These are phyloP conservation scores for Fusarium dlaminii DNA, from an alignment of 2,329 filamentous ascomycete genomes.

Conservation along the genomic window DNA sequence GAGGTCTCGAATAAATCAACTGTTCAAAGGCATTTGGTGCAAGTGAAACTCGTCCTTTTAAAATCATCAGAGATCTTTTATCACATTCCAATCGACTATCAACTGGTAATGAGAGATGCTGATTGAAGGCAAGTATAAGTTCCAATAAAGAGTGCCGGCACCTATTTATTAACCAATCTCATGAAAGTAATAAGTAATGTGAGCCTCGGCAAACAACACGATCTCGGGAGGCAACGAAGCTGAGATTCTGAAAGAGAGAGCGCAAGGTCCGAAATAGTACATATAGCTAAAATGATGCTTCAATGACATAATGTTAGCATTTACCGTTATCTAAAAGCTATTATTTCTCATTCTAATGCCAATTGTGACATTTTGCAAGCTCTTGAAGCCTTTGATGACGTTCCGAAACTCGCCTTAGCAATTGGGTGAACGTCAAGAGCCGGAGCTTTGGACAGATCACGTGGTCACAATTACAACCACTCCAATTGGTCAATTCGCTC, in stretches of 20 bases:
- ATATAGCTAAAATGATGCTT: neutral
- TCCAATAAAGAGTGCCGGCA: neutral
- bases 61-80: neutral
- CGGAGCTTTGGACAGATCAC: constrained; percentile 43
- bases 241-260: neutral
- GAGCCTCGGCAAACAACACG: neutral
- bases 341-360: rapidly evolving
- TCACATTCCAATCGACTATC: neutral
- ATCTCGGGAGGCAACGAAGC: neutral
- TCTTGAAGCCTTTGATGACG: constrained; percentile 20
- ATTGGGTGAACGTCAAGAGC: constrained; percentile 22
- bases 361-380: neutral
- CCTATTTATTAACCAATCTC: neutral
- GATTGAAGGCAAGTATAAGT: neutral
- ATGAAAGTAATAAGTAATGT: neutral
- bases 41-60: neutral
- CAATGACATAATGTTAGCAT: no score
- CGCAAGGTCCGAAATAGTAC: neutral
- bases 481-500: constrained; percentile 51
- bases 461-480: constrained; percentile 38
- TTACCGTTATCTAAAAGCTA: neutral
- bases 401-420: constrained; percentile 25
- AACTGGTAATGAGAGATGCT: neutral
- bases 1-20: neutral
- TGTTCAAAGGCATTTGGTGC: neutral